phyloP scores from a whole-genome alignment of 305 asterid genomes.

The Fraxinus greggii region DNA sequence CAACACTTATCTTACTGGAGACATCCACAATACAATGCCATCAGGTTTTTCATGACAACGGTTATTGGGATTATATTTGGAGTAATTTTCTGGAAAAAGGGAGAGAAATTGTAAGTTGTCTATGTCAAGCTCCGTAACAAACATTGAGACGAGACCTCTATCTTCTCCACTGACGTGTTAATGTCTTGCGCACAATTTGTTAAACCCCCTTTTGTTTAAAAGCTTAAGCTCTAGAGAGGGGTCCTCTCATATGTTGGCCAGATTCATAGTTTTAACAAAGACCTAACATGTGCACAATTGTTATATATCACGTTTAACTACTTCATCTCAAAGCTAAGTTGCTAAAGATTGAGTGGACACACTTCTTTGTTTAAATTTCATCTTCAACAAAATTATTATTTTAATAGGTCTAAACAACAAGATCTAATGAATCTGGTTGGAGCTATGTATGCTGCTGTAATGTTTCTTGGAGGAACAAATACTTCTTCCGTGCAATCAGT shows the following conservation, averaged over 20 bases:
- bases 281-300: background rate
- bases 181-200: background rate
- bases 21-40: conserved; percentile 38
- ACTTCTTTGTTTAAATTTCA: background rate
- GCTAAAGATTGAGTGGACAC: background rate
- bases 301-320: background rate
- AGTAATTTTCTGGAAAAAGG: conserved; percentile 40
- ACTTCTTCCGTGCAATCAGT: conserved; percentile 41
- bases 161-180: background rate
- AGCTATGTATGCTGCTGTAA: conserved; percentile 42
- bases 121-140: background rate
- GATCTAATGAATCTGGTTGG: conserved; percentile 38
- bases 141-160: background rate
- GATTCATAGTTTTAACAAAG: background rate
- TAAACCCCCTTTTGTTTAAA: background rate
- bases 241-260: background rate
- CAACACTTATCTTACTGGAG: conserved; percentile 47
- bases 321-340: conserved; percentile 1
- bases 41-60: conserved; percentile 34
- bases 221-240: background rate
- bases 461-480: conserved; percentile 42
- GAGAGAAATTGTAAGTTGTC: conserved; percentile 31
- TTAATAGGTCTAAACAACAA: conserved; percentile 31
- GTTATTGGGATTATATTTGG: conserved; percentile 37
- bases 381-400: background rate